Evolutionary conservation across 768 basidiomycete species (phyloP), one percentile per base, ranked within the genome.

Genomic region (Trametes cinnabarina): DNA sequence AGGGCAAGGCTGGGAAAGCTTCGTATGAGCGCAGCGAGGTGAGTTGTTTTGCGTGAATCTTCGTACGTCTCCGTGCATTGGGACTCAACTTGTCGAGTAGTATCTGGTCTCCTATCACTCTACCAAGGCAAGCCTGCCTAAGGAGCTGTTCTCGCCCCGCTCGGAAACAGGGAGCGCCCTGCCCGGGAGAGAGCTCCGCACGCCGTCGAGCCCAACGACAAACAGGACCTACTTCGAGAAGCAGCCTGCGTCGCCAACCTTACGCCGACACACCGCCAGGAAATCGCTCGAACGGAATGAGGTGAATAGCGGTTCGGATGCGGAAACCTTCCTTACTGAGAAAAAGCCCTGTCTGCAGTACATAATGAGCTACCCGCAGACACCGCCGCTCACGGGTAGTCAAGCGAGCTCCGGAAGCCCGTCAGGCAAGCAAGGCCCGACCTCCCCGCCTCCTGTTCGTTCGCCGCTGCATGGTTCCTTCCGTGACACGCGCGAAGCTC

Each of bases 21-120:
- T 56, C 65, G 25, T 70, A 70, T 54, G 69, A 70, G 44, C 67
- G 69, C 11, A 70, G 67, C 55, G 69, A 70, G 66, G 69, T 68
- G 35, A 30, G 65, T 54, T n/a, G 4, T 15, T 41, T 35, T 26
- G 15, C 10, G 8, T 34, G 8, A 7, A 34, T 34, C 8, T 7
- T 14, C n/a, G n/a, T n/a, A n/a, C n/a, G n/a, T n/a, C n/a, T n/a
- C n/a, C n/a, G n/a, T n/a, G 42, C 28, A 30, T 5, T 10, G 8
- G 19, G 25, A 20, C 48, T 55, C 15, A 54, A 12, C 8, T 4
- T 23, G 30, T 20, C 17, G 39, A 5, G 8, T 40, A 70, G 69
- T 70, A 68, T 52, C 67, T 70, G 61, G 61, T 70, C 17, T 62
- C 66, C 2, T 69, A 69, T 57, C 64, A 63, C 14, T 51, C 62